phyloP scores from a whole-genome alignment of 2,329 filamentous ascomycete species.

The Pseudogymnoascus destructans region DNA sequence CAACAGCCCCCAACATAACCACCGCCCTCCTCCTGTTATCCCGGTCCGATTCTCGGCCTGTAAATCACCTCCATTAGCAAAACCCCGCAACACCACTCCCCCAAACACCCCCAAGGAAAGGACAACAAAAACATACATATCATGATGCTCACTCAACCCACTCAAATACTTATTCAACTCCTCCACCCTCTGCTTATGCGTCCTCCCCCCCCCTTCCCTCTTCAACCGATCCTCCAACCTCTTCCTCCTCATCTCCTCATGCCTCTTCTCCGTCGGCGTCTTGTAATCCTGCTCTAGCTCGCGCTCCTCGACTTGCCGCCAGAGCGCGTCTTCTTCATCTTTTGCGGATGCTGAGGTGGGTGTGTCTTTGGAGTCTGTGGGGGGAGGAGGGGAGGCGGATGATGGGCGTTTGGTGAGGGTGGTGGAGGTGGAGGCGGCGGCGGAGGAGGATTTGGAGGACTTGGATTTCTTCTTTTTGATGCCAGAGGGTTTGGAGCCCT shows the following conservation, averaged over 20 bases:
- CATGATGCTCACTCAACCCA: constrained; percentile 88
- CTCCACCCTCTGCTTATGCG: constrained; percentile 92
- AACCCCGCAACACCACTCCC: background rate
- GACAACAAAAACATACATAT: constrained; percentile 49
- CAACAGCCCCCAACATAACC: background rate
- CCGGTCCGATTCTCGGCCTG: constrained; percentile 41
- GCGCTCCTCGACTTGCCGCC: constrained; percentile 13
- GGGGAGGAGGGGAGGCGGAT: background rate
- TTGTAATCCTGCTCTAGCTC: constrained; percentile 38
- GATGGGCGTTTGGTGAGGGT: background rate
- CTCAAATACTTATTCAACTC: constrained; percentile 90
- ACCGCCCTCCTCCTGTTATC: constrained; percentile 29
- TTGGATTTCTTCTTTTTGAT: constrained; percentile 49
- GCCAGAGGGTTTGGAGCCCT: constrained; percentile 49
- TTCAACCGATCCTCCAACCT: constrained; percentile 70
- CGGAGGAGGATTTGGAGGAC: background rate
- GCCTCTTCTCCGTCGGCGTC: constrained; percentile 70
- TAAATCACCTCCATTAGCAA: constrained; percentile 1
- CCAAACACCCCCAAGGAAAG: background rate
- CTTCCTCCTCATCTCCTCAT: constrained; percentile 71
- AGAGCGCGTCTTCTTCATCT: constrained; percentile 34
- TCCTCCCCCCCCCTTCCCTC: constrained; percentile 55
- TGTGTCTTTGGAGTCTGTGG: constrained; percentile 26
- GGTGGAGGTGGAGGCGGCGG: background rate
- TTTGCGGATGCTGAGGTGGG: constrained; percentile 29